Evolutionary conservation across 192 early-diverging fungal genomes (phyloP).

Genomic region (Backusella tuberculispora): DNA sequence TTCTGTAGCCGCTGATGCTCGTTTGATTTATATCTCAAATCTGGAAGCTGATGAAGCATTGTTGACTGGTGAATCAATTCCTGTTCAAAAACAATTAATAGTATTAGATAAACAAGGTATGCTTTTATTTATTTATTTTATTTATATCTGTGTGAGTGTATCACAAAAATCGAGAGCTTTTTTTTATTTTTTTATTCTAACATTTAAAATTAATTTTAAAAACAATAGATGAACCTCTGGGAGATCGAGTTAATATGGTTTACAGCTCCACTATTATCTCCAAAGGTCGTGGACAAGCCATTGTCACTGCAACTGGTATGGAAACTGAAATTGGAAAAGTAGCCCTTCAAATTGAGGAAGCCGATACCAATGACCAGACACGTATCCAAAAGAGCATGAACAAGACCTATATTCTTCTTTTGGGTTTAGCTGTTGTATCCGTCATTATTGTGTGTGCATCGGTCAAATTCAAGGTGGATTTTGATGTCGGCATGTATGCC

Average conservation of each 20-base stretch:
- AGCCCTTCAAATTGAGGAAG: conserved; percentile 72
- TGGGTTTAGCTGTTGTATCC: conserved; percentile 66
- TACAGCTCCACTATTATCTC: conserved; percentile 90
- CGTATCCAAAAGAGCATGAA: conserved; percentile 70
- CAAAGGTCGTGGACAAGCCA: conserved; percentile 86
- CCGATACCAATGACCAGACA: conserved; percentile 54
- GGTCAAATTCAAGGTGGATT: conserved; percentile 62
- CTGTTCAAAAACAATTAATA: conserved; percentile 66
- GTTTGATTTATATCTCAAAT: conserved; percentile 81
- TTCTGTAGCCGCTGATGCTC: conserved; percentile 87
- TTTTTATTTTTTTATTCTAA: no score
- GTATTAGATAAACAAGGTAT: conserved; percentile 21
- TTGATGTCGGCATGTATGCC: conserved; percentile 72
- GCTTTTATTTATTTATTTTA: no score
- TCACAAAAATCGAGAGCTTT: no score
- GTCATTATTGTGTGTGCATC: conserved; percentile 85
- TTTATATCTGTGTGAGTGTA: no score
- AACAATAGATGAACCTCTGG: conserved; percentile 68
- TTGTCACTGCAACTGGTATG: conserved; percentile 86
- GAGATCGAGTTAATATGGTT: conserved; percentile 90
- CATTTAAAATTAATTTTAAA: no score
- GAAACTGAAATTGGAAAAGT: conserved; percentile 91
- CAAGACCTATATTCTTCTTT: conserved; percentile 75
- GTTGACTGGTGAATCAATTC: conserved; percentile 88
- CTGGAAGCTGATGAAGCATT: conserved; percentile 91